Percentiles rank a stretch among this genome's conserved stretches.
Evolutionary conservation across 768 basidiomycete species (phyloP).

Genomic region (Boletus reticulatus): DNA sequence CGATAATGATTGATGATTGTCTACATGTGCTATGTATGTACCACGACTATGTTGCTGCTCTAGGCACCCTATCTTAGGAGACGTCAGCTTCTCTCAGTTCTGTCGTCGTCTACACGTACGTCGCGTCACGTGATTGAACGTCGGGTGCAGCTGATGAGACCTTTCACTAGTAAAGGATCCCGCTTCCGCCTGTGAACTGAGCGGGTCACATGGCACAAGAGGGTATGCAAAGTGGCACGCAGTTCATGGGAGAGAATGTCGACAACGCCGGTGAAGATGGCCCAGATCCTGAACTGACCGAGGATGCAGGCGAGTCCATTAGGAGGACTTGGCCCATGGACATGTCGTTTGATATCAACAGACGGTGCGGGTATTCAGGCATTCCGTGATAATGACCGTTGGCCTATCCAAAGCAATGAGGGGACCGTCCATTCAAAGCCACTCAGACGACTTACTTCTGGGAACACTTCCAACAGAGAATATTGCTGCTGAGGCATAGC

Average conservation of each 20-base stretch:
- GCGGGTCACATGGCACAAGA: no score
- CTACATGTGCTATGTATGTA: no score
- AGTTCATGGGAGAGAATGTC: conserved; percentile 46
- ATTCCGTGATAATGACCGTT: conserved; percentile 51
- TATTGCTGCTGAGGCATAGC: conserved; percentile 43
- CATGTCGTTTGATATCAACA: conserved; percentile 41
- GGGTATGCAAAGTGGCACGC: no score
- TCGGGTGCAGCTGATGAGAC: no score
- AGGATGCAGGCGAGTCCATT: conserved; percentile 50
- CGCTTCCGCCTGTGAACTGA: no score
- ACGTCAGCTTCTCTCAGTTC: no score
- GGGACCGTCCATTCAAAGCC: conserved; percentile 5
- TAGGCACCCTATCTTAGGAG: no score
- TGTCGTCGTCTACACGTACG: no score
- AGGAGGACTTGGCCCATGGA: conserved; percentile 40
- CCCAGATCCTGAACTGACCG: conserved; percentile 45
- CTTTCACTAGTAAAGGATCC: no score
- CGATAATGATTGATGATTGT: no score
- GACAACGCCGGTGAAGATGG: conserved; percentile 47
- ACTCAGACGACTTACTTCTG: conserved; percentile 38
- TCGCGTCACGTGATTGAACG: no score
- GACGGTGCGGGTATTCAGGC: conserved; percentile 43
- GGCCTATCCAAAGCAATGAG: conserved; percentile 32
- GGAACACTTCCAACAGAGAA: conserved; percentile 25
- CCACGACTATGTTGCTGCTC: no score